A percentile compares a stretch with the other conserved stretches of the same genome.
Conservation (phyloP, 441 rosid genomes). For the Sinapis alba region DNA sequence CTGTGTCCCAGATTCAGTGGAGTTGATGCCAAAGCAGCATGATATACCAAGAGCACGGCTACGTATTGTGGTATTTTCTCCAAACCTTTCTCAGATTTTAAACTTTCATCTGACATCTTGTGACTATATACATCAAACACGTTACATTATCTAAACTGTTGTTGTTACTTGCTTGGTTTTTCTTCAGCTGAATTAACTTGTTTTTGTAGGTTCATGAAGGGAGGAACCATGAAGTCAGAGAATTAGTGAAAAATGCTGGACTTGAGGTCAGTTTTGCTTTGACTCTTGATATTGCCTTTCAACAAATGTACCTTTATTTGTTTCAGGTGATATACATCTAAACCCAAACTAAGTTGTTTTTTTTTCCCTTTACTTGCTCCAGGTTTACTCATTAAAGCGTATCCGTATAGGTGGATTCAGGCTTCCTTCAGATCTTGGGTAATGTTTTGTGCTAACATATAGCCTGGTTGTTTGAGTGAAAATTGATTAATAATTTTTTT, state of each 20-base stretch:
- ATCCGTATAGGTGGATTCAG: slow-evolving; percentile 84
- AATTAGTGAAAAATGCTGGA: slow-evolving; percentile 90
- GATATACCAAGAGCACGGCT: slow-evolving; percentile 69
- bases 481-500: background rate
- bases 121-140: background rate
- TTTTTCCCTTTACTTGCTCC: slow-evolving; percentile 30
- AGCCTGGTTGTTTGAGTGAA: background rate
- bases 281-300: background rate
- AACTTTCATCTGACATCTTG: background rate
- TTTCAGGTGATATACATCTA: background rate
- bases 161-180: slow-evolving; percentile 1
- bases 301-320: background rate
- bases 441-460: slow-evolving; percentile 23
- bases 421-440: slow-evolving; percentile 93
- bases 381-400: slow-evolving; percentile 82
- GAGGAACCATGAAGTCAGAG: slow-evolving; percentile 92
- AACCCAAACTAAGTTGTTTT: background rate
- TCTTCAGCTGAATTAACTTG: background rate
- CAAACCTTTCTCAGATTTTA: slow-evolving; percentile 17
- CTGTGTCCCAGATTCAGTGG: slow-evolving; percentile 87
- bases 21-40: slow-evolving; percentile 76
- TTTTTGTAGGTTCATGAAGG: slow-evolving; percentile 85
- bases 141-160: background rate
- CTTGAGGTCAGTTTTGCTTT: slow-evolving; percentile 68
- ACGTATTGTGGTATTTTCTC: slow-evolving; percentile 73